These are phyloP conservation scores for Simmondsia chinensis DNA, from an alignment of 148 eudicot genomes.

Conservation along the genomic window DNA sequence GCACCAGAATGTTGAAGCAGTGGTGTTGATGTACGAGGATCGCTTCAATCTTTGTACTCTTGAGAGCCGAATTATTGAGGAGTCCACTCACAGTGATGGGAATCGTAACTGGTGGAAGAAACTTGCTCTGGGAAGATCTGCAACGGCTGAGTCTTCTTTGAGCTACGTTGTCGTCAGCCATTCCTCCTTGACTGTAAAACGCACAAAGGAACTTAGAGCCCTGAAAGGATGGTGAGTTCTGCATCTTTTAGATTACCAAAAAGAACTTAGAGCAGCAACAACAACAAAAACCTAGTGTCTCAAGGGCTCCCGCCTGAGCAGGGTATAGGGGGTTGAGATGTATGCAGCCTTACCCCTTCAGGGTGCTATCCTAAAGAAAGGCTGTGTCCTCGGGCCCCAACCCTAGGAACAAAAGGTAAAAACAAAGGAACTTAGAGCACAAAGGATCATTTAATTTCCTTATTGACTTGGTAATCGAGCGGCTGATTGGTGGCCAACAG, in stretches of 20 bases:
- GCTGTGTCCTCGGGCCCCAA: too few relatives aligned
- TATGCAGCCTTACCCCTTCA: too few relatives aligned
- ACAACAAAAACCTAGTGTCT: too few relatives aligned
- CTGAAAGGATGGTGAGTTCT: slow-evolving; percentile 74
- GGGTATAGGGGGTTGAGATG: too few relatives aligned
- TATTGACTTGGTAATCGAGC: too few relatives aligned
- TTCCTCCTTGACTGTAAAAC: slow-evolving; percentile 51
- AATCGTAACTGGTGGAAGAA: slow-evolving; percentile 68
- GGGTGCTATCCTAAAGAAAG: too few relatives aligned
- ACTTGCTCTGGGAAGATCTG: slow-evolving; percentile 34
- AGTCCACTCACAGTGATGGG: slow-evolving; percentile 26
- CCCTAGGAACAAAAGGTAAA: too few relatives aligned
- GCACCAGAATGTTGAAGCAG: slow-evolving; percentile 78
- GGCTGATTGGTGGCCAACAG: too few relatives aligned
- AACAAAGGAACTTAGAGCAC: too few relatives aligned
- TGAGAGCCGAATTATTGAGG: slow-evolving; percentile 31
- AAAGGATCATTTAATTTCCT: too few relatives aligned
- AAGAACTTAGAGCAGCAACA: too few relatives aligned
- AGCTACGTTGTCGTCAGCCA: slow-evolving; percentile 30
- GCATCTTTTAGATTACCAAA: slow-evolving; percentile 1
- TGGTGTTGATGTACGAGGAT: slow-evolving; percentile 91
- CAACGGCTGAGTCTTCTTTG: slow-evolving; percentile 22
- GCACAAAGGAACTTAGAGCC: slow-evolving; percentile 81
- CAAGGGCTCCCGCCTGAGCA: too few relatives aligned
- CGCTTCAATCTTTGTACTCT: slow-evolving; percentile 68